These are phyloP conservation scores for Apiospora aurea DNA, from an alignment of 2,329 filamentous ascomycete genomes.

Conservation along the genomic window DNA sequence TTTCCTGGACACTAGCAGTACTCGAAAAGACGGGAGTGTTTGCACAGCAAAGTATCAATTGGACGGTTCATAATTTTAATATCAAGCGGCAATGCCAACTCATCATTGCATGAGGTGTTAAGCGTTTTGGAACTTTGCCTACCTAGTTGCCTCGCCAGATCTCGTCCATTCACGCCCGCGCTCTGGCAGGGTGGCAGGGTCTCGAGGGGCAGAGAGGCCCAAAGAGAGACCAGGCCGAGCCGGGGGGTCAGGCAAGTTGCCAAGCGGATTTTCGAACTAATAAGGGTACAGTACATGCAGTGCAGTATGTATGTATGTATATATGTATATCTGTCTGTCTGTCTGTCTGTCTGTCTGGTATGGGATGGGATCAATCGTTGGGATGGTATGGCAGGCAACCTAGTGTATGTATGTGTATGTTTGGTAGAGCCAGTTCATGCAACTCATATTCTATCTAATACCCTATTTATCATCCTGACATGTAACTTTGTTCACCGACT, in stretches of 20 bases:
- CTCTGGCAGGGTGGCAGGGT: conserved; percentile 14
- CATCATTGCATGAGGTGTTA: conserved; percentile 74
- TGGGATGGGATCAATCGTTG: neutral
- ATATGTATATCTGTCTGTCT: conserved; percentile 27
- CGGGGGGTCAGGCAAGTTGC: conserved; percentile 33
- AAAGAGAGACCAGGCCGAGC: conserved; percentile 12
- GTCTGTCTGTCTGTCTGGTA: neutral
- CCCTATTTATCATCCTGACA: conserved; percentile 7
- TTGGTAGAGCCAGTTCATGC: conserved; percentile 48
- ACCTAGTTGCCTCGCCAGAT: conserved; percentile 41
- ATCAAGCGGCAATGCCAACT: conserved; percentile 74
- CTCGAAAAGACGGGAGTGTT: neutral
- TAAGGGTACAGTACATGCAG: conserved; percentile 34
- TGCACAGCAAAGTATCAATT: conserved; percentile 20
- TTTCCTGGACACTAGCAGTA: neutral
- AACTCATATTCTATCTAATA: conserved; percentile 43
- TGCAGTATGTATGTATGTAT: conserved; percentile 31
- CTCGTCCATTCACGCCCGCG: conserved; percentile 33
- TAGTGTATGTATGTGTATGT: conserved; percentile 16
- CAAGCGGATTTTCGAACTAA: conserved; percentile 27
- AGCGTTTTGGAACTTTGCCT: conserved; percentile 49
- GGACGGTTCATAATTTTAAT: conserved; percentile 50
- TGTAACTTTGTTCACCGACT: conserved; percentile 50
- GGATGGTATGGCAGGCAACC: neutral
- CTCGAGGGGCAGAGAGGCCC: conserved; percentile 17